These are phyloP conservation scores for Parsonsia alboflavescens DNA, from an alignment of 257 asterid species.

Conservation along the genomic window DNA sequence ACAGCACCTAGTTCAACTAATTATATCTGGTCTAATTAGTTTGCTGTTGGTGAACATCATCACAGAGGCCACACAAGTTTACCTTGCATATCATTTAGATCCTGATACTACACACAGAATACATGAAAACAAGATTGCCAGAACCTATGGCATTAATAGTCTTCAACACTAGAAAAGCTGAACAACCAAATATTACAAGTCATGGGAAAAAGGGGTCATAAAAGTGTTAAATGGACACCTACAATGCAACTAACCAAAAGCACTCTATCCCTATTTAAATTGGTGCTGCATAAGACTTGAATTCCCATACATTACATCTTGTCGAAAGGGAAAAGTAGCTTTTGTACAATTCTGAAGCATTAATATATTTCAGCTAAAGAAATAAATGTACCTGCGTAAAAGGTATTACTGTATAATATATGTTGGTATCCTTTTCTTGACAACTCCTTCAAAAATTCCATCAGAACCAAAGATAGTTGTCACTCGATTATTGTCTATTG, in stretches of 20 bases:
- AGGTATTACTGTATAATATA: background rate
- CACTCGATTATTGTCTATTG: slow-evolving; percentile 28
- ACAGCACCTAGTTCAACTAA: no score
- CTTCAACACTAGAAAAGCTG: background rate
- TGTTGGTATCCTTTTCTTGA: slow-evolving; percentile 23
- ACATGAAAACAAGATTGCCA: background rate
- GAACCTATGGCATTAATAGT: background rate
- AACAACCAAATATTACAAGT: background rate
- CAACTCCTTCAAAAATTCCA: slow-evolving; percentile 44
- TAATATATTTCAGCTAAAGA: background rate
- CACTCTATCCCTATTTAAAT: background rate
- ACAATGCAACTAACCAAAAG: background rate
- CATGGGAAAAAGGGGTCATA: no score
- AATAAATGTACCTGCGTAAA: background rate
- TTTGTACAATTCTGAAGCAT: slow-evolving; percentile 1
- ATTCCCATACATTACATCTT: background rate
- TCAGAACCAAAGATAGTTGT: slow-evolving; percentile 34
- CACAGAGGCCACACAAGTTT: background rate
- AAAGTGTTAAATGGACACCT: background rate
- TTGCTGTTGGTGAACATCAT: background rate
- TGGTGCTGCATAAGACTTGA: no score
- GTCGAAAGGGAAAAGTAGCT: background rate
- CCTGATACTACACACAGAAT: background rate
- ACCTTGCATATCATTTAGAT: background rate
- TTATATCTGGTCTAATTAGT: background rate